Percentiles rank a stretch among this genome's conserved stretches.
These are phyloP conservation scores for Fusarium chaquense DNA, from an alignment of 2,329 filamentous ascomycete species.

Conservation along the genomic window DNA sequence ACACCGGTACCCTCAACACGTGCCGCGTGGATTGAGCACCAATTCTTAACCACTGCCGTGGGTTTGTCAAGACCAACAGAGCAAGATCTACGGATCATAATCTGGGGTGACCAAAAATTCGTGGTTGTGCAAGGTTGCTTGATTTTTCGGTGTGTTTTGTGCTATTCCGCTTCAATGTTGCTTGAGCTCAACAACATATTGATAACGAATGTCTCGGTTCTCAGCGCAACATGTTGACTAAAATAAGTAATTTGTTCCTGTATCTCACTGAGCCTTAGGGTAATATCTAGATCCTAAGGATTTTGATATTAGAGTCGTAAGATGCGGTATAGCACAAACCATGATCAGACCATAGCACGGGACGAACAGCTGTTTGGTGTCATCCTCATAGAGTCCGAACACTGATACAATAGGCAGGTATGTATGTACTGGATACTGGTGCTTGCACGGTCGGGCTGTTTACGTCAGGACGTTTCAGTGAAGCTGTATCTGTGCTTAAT, in stretches of 20 bases:
- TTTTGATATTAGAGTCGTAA: not conserved
- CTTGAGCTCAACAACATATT: slow-evolving; percentile 24
- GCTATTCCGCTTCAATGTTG: slow-evolving; percentile 24
- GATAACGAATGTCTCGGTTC: slow-evolving; percentile 11
- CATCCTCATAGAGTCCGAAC: not conserved
- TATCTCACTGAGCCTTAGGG: slow-evolving; percentile 2
- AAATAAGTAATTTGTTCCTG: slow-evolving; percentile 4
- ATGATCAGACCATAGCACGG: not conserved
- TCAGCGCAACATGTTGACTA: slow-evolving; percentile 3
- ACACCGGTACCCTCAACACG: slow-evolving; percentile 25
- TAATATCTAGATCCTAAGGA: not conserved
- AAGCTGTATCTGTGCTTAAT: slow-evolving; percentile 8
- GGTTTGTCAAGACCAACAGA: slow-evolving; percentile 36
- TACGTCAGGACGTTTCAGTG: slow-evolving; percentile 14
- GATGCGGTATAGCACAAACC: not conserved
- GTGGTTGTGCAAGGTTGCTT: slow-evolving; percentile 15
- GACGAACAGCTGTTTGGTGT: not conserved
- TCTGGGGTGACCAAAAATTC: slow-evolving; percentile 21
- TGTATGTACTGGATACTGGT: not conserved
- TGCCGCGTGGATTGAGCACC: slow-evolving; percentile 38
- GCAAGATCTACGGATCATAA: slow-evolving; percentile 35
- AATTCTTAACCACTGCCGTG: slow-evolving; percentile 29
- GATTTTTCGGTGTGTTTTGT: slow-evolving; percentile 12
- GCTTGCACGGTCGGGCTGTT: not conserved
- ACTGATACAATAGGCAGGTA: not conserved